A percentile compares a stretch with the other conserved stretches of the same genome.
Conservation (phyloP, 805 yeast species). For the Teunomyces kruisii region DNA sequence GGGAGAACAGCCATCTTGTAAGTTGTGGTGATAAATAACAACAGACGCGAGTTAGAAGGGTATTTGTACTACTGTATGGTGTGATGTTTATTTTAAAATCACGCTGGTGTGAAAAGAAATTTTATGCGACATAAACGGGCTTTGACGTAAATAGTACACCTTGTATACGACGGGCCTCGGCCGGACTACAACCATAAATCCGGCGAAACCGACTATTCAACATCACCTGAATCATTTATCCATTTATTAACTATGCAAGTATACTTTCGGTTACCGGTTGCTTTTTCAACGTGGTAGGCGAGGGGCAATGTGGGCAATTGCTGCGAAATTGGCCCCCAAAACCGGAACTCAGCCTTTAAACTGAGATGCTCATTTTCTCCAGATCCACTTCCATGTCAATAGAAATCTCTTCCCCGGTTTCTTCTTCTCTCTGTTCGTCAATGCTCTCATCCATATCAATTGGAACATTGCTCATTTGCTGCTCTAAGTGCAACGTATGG, state of each 20-base stretch:
- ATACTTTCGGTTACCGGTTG: too few species aligned
- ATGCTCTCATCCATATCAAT: constrained; percentile 10
- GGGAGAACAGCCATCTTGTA: constrained; percentile 45
- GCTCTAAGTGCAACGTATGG: constrained; percentile 76
- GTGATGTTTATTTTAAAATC: constrained; percentile 1
- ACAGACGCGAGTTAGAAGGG: neutral
- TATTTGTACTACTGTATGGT: constrained; percentile 1
- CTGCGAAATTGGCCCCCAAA: neutral
- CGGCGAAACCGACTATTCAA: neutral
- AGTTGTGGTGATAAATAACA: neutral
- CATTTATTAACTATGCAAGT: too few species aligned
- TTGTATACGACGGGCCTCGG: neutral
- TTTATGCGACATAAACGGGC: neutral
- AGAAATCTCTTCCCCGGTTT: constrained; percentile 14
- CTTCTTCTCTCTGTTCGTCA: constrained; percentile 11
- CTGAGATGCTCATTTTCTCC: neutral
- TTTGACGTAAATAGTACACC: neutral
- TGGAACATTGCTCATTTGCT: constrained; percentile 41
- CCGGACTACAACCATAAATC: neutral
- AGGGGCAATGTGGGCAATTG: neutral
- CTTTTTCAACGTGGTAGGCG: too few species aligned
- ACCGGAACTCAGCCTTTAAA: neutral
- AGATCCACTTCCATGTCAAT: constrained; percentile 21
- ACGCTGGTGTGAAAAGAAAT: constrained; percentile 1
- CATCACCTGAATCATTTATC: neutral